phyloP scores from a whole-genome alignment of 179 eudicot species.

The Nepenthes alata region DNA sequence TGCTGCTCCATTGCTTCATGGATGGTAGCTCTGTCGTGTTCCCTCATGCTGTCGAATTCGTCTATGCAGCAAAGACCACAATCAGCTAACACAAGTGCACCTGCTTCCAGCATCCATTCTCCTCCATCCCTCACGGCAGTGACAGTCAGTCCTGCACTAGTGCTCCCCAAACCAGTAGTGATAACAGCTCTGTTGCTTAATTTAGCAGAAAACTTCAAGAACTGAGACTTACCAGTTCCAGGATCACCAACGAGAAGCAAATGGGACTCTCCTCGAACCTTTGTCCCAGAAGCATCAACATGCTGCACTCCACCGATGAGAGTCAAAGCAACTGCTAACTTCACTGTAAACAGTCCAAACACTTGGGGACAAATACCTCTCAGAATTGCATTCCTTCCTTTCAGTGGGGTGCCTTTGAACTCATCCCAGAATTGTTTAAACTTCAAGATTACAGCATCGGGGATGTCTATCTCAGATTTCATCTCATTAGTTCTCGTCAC shows the following conservation, averaged over 20 bases:
- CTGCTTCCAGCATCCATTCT: slow-evolving; percentile 98
- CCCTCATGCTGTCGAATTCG: slow-evolving; percentile 93
- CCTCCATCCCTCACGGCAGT: slow-evolving; percentile 58
- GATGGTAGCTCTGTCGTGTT: slow-evolving; percentile 93
- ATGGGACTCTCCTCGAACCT: slow-evolving; percentile 93
- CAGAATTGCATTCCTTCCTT: slow-evolving; percentile 85
- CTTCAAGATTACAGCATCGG: slow-evolving; percentile 38
- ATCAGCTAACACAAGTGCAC: slow-evolving; percentile 92
- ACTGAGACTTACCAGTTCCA: slow-evolving; percentile 89
- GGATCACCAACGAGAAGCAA: slow-evolving; percentile 95
- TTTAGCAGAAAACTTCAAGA: slow-evolving; percentile 78
- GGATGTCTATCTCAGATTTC: slow-evolving; percentile 63
- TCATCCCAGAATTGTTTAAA: slow-evolving; percentile 65
- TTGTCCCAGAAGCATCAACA: slow-evolving; percentile 90
- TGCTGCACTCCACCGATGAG: slow-evolving; percentile 96
- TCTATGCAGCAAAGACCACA: slow-evolving; percentile 98
- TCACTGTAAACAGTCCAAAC: slow-evolving; percentile 94
- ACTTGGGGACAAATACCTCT: slow-evolving; percentile 79
- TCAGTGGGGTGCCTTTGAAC: slow-evolving; percentile 53
- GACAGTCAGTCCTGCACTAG: slow-evolving; percentile 88
- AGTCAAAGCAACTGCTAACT: slow-evolving; percentile 84
- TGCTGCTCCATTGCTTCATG: slow-evolving; percentile 99
- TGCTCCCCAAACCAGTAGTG: slow-evolving; percentile 79
- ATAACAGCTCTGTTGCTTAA: slow-evolving; percentile 67
- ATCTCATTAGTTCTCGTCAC: slow-evolving; percentile 72